Base-by-base conservation (phyloP, 148 eudicot genomes). In the Camellia japonica region DNA sequence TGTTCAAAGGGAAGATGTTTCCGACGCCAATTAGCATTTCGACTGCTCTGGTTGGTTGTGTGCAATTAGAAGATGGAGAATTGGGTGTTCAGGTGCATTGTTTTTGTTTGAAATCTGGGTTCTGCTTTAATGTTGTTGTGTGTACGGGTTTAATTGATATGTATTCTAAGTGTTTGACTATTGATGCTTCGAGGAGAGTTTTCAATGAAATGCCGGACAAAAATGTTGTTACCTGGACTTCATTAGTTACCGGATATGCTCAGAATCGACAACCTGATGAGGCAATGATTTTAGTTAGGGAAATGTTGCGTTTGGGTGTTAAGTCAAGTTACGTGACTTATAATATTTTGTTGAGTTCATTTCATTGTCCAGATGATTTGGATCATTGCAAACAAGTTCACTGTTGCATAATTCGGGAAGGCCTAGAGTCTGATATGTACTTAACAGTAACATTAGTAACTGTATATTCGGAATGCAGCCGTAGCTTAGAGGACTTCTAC, bases 141-240 rank as follows among this genome's bases (percentile, higher is more conserved):
- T 90, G 88, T 51, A 88, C 89, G 19, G 82, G 83, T 77, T 86
- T 90, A 80, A 76, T 88, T 82, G 85, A 87, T 81, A 90, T 88
- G 93, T 86, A 87, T 67, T 68, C 84, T 6, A 88, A 92, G 73
- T 88, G 91, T 75, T 81, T 20, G 43, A 69, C 79, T 62, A n/a
- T 90, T 73, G 83, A 76, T 52, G 87, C 80, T 75, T 84, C 88
- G 15, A 80, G 83, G 81, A 83, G 79, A 79, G 81, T 88, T 2
- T 90, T 91, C 75, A 81, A 87, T 82, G 67, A 70, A 23, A 77
- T 90, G 89, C 68, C 73, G 23, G 86, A 87, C 23, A 88, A 79
- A 76, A 92, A 86, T 82, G 83, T 61, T 44, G 79, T 88, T 55
- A 82, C 86, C 8, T 90, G 89, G 91, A 90, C 88, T 42, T 78